A percentile compares a stretch with the other conserved stretches of the same genome.
Conservation (phyloP, 2,329 filamentous ascomycete species). For the Tolypocladium paradoxum region DNA sequence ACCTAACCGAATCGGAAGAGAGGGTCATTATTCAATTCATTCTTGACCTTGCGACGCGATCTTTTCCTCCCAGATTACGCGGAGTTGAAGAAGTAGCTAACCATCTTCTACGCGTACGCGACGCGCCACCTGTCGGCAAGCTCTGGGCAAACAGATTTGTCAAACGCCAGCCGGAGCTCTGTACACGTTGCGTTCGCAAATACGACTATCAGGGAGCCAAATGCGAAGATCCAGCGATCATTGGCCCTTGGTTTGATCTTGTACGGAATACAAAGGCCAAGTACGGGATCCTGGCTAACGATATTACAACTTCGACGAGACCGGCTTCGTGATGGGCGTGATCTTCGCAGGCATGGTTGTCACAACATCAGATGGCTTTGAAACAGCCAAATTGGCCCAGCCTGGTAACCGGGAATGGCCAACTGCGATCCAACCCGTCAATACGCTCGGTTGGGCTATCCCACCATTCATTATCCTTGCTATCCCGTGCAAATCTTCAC, state of each 20-base stretch:
- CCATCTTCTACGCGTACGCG: slow-evolving; percentile 9
- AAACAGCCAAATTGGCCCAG: slow-evolving; percentile 10
- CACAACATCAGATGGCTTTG: slow-evolving; percentile 11
- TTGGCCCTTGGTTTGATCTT: slow-evolving; percentile 11
- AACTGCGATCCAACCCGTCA: slow-evolving; percentile 9
- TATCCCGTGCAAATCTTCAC: too few species aligned
- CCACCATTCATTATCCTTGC: not conserved
- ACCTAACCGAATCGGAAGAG: slow-evolving; percentile 8
- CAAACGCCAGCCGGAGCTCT: slow-evolving; percentile 12
- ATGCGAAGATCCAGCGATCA: slow-evolving; percentile 13
- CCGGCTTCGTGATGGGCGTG: slow-evolving; percentile 19
- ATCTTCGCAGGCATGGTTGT: slow-evolving; percentile 14
- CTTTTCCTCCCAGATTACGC: slow-evolving; percentile 11
- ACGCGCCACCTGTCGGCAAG: slow-evolving; percentile 9
- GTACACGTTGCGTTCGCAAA: slow-evolving; percentile 10
- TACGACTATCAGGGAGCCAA: slow-evolving; percentile 13
- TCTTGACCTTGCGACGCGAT: slow-evolving; percentile 12
- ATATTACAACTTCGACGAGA: slow-evolving; percentile 18
- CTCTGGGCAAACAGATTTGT: slow-evolving; percentile 16
- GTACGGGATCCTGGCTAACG: slow-evolving; percentile 10
- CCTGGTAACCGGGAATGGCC: slow-evolving; percentile 17
- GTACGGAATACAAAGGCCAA: slow-evolving; percentile 9
- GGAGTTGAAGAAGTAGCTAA: slow-evolving; percentile 14
- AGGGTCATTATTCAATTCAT: slow-evolving; percentile 9
- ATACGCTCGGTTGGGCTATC: not conserved